Evolutionary conservation across 2,329 filamentous ascomycete genomes (phyloP).

Genomic region (Botrytis byssoidea): DNA sequence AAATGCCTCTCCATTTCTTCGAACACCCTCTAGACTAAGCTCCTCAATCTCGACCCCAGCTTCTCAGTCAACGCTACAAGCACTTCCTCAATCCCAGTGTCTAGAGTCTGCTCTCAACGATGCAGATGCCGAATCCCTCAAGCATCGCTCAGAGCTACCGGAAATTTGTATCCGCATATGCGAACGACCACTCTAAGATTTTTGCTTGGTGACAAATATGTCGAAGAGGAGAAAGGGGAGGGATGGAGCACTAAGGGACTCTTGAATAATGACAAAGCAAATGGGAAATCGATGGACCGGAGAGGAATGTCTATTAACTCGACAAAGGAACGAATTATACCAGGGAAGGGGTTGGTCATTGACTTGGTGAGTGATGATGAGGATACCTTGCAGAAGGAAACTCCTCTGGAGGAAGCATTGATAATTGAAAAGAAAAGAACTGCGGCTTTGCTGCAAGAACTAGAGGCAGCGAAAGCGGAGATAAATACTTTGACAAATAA

Average conservation of each 20-base stretch:
- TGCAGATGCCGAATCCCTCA: not conserved
- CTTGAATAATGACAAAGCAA: not conserved
- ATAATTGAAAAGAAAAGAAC: not conserved
- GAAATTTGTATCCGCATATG: constrained; percentile 5
- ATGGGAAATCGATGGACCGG: too few relatives aligned
- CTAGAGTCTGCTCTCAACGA: not conserved
- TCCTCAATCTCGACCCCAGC: not conserved
- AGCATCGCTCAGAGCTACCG: not conserved
- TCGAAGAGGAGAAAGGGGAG: not conserved
- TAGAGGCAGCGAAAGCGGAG: not conserved
- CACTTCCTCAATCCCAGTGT: not conserved
- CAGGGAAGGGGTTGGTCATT: constrained; percentile 1
- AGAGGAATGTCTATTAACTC: not conserved
- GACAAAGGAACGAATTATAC: not conserved
- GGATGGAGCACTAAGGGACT: not conserved
- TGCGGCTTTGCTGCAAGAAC: not conserved
- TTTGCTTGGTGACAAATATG: not conserved
- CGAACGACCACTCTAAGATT: not conserved
- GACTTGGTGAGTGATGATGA: constrained; percentile 14
- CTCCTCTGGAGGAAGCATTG: not conserved
- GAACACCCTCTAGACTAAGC: not conserved
- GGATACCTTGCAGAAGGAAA: not conserved
- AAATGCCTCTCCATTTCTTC: not conserved
- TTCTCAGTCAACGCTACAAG: not conserved
- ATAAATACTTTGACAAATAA: not conserved